phyloP scores from a whole-genome alignment of 2,329 filamentous ascomycete species.

The Ceratocystis lukuohia region DNA sequence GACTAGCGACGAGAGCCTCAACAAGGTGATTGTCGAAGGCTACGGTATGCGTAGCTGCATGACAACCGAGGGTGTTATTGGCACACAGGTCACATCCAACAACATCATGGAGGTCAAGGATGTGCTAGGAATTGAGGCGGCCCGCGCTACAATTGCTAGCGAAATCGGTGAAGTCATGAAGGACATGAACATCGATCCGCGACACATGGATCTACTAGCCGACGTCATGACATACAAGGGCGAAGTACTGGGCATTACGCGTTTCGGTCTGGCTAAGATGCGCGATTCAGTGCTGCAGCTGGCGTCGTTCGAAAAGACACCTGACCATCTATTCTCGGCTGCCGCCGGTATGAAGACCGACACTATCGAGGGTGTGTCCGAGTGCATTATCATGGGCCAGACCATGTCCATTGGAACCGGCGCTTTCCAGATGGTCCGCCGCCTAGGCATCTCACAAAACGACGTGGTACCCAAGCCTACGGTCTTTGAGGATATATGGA shows the following conservation, averaged over 20 bases:
- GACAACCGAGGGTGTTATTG: conserved; percentile 82
- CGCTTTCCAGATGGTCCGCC: conserved; percentile 75
- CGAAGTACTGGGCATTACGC: conserved; percentile 88
- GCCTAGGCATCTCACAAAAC: conserved; percentile 51
- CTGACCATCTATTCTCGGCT: conserved; percentile 91
- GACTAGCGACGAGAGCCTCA: conserved; percentile 54
- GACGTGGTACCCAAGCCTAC: conserved; percentile 47
- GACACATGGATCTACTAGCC: conserved; percentile 92
- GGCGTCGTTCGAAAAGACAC: conserved; percentile 94
- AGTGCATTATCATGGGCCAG: conserved; percentile 98
- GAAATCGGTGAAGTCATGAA: conserved; percentile 87
- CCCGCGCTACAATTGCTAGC: conserved; percentile 70
- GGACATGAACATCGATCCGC: conserved; percentile 88
- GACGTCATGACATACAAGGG: conserved; percentile 99
- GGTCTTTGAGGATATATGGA: conserved; percentile 58
- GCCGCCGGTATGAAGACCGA: conserved; percentile 86
- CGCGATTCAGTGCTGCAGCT: conserved; percentile 85
- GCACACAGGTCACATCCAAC: conserved; percentile 62
- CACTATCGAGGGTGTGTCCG: conserved; percentile 80
- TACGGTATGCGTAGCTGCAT: conserved; percentile 84
- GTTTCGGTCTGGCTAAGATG: conserved; percentile 94
- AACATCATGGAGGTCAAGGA: conserved; percentile 79
- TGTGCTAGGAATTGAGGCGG: conserved; percentile 89
- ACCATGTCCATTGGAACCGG: conserved; percentile 85
- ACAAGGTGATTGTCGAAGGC: conserved; percentile 78